Percentiles rank a stretch among this genome's conserved stretches.
Conservation (phyloP, 345 rosid genomes). For the Alliaria petiolata region DNA sequence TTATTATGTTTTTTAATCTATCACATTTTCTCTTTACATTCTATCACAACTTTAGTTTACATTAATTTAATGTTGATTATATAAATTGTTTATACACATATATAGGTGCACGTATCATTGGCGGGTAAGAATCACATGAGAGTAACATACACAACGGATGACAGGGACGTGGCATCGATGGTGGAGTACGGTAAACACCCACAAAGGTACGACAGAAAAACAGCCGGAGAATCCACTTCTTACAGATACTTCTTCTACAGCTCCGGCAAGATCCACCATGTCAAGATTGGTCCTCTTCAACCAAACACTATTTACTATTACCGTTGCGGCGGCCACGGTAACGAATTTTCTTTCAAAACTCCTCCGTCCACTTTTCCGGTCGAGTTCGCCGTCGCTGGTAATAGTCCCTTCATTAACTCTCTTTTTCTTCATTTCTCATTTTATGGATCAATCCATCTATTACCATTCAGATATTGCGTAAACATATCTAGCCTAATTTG, state of each 20-base stretch:
- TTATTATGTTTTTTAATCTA: background rate
- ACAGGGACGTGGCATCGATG: conserved; percentile 36
- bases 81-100: background rate
- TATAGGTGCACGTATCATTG: conserved; percentile 69
- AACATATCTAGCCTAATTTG: too few species aligned
- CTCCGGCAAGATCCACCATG: conserved; percentile 80
- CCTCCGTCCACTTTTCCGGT: conserved; percentile 68
- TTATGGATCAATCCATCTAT: too few species aligned
- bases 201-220: conserved; percentile 43
- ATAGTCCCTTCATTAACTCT: background rate
- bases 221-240: conserved; percentile 49
- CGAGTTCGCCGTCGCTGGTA: conserved; percentile 74
- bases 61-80: background rate
- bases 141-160: conserved; percentile 67
- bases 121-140: conserved; percentile 59
- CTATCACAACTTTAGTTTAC: background rate
- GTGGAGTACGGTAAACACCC: conserved; percentile 62
- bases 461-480: too few species aligned
- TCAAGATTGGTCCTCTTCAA: conserved; percentile 74
- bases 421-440: background rate
- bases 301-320: conserved; percentile 62
- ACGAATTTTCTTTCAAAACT: conserved; percentile 71
- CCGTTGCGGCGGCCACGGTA: conserved; percentile 76
- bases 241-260: conserved; percentile 60
- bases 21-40: background rate